Conservation (phyloP, 768 basidiomycete species). For the Boletus rubroflammeus region DNA sequence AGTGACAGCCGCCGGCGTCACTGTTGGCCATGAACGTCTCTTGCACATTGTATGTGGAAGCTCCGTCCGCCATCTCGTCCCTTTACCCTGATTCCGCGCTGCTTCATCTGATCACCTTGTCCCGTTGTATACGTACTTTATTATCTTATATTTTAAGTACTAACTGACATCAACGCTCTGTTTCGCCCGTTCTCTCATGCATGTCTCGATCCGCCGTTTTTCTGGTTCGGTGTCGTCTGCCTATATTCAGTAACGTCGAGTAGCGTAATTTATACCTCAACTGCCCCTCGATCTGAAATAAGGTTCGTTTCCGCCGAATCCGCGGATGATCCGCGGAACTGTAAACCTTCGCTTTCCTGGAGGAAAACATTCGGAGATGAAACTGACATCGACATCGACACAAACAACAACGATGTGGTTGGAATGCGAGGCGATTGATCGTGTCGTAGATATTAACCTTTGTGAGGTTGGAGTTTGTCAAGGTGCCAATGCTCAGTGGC, state of each 20-base stretch:
- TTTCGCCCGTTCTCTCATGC: conserved; percentile 3
- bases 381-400: conserved; percentile 25
- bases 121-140: conserved; percentile 27
- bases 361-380: conserved; percentile 26
- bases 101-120: conserved; percentile 18
- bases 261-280: conserved; percentile 10
- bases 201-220: conserved; percentile 5
- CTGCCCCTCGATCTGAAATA: too few relatives aligned
- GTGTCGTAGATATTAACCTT: background rate
- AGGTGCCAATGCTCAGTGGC: background rate
- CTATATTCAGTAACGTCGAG: conserved; percentile 8
- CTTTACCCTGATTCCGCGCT: conserved; percentile 3
- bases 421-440: background rate
- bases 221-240: conserved; percentile 2
- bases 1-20: conserved; percentile 1
- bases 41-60: background rate
- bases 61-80: conserved; percentile 1
- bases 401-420: background rate
- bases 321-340: conserved; percentile 26
- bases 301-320: conserved; percentile 14
- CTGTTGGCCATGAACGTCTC: background rate
- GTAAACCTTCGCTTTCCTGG: conserved; percentile 16
- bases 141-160: conserved; percentile 33
- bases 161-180: conserved; percentile 17
- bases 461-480: background rate